These are phyloP conservation scores for Ceratocystis destructans DNA, from an alignment of 2,329 filamentous ascomycete genomes.

Conservation along the genomic window DNA sequence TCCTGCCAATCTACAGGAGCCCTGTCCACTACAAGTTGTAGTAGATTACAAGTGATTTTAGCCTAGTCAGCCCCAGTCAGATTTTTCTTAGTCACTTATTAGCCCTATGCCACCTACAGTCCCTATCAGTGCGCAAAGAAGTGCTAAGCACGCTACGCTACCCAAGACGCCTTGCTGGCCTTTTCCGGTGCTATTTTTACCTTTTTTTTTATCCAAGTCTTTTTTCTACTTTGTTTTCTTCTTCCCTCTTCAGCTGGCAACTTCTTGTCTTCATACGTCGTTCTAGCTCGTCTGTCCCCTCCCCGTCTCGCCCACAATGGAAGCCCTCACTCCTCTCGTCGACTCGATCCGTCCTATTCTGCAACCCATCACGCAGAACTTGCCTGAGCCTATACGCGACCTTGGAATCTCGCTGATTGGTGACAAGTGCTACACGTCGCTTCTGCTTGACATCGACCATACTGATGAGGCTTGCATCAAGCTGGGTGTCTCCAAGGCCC, in stretches of 20 bases:
- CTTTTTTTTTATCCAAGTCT: not conserved
- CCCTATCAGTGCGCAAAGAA: not conserved
- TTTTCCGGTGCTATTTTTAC: not conserved
- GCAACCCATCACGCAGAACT: constrained; percentile 55
- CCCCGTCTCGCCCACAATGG: constrained; percentile 2
- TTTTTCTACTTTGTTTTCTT: not conserved
- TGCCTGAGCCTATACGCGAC: constrained; percentile 62
- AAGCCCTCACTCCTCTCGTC: constrained; percentile 32
- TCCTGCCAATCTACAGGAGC: not conserved
- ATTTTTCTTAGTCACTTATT: not conserved
- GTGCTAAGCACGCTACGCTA: not conserved
- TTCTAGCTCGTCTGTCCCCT: not conserved
- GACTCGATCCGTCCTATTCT: constrained; percentile 48
- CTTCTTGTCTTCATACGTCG: not conserved
- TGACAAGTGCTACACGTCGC: constrained; percentile 66
- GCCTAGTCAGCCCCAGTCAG: no score
- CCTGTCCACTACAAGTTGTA: not conserved
- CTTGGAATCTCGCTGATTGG: constrained; percentile 69
- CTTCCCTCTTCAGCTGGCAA: not conserved
- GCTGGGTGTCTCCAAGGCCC: constrained; percentile 77
- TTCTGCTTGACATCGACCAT: constrained; percentile 74
- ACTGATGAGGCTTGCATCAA: constrained; percentile 68
- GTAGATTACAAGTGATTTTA: not conserved
- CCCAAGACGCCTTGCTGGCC: constrained; percentile 1
- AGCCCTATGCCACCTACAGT: not conserved